Evolutionary conservation across 768 basidiomycete genomes (phyloP), one percentile per base, ranked within the genome.

Genomic region (Pleurotus djamor): DNA sequence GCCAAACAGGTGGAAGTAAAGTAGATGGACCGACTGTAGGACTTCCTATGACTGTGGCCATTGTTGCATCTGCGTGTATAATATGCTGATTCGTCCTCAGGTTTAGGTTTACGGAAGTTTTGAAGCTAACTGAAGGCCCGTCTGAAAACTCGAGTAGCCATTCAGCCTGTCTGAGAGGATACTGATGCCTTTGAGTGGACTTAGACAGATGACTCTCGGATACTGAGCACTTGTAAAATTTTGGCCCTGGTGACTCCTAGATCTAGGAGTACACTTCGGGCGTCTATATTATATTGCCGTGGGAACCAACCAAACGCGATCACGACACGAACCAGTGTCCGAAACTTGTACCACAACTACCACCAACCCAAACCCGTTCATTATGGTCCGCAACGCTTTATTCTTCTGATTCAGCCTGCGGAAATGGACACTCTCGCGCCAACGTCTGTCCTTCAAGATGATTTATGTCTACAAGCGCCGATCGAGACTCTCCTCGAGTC

Each of bases 401-500:
- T 28, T 28, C 21, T 28, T 28, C 21, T 28, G 21, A 28, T 28
- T 28, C 1, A 28, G 21, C 21, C 21, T 28, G 21, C 21, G 21
- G 21, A 28, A 28, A 28, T 28, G 21, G 38, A 41, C 38, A n/a
- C 38, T 47, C 7, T 16, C 13, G 45, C 45, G 45, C n/a, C 10
- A 28, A 28, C 21, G 13, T 4, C 5, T 47, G 45, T 16, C 13
- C 45, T 4, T 14, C 45, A 47, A 47, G 57, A 63, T 4, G 33
- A 57, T 41, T 28, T 43, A 9, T 74, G 72, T 60, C 66, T 86
- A 38, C 69, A 66, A 21, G 80, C 83, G 1, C 73, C 80, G 45
- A 63, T 84, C 13, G 70, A 75, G 48, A 81, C 79, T 9, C 74
- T 88, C 41, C 56, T 76, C 7, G 77, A 78, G 60, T 83, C 84